A percentile compares a stretch with the other conserved stretches of the same genome.
phyloP scores from a whole-genome alignment of 208 protist genomes.

The Leishmania mexicana region DNA sequence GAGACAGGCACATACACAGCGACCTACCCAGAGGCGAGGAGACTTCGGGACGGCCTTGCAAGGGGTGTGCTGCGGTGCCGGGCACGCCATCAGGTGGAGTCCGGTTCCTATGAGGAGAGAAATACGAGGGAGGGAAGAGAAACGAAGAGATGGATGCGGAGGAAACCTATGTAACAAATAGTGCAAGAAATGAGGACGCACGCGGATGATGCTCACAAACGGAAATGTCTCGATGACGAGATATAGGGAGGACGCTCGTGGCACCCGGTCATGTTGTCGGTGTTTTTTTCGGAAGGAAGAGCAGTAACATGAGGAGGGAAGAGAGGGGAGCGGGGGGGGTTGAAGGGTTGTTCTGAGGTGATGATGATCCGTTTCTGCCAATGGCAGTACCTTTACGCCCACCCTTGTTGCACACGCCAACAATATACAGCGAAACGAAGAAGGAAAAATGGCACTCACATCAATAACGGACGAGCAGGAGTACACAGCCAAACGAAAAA shows the following conservation, averaged over 20 bases:
- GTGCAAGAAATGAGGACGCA: neutral
- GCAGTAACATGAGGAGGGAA: neutral
- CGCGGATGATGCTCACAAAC: neutral
- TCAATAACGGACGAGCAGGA: neutral
- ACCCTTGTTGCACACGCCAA: neutral
- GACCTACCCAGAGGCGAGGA: neutral
- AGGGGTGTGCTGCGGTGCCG: neutral
- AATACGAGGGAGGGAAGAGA: neutral
- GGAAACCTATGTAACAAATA: neutral
- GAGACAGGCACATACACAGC: neutral
- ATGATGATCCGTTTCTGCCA: neutral
- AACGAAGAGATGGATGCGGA: neutral
- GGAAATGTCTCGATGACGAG: neutral
- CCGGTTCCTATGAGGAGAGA: neutral
- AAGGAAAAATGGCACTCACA: neutral
- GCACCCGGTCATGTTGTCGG: neutral
- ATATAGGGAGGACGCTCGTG: neutral
- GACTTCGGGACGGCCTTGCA: neutral
- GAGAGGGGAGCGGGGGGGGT: neutral
- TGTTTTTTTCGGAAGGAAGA: neutral
- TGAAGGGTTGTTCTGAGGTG: neutral
- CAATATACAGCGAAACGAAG: too few species aligned
- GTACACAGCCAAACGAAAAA: neutral
- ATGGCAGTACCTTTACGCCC: neutral
- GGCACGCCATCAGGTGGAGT: neutral